Percentiles rank a stretch among this genome's conserved stretches.
phyloP scores from a whole-genome alignment of 2,329 filamentous ascomycete genomes.

The Xylariales sp. region DNA sequence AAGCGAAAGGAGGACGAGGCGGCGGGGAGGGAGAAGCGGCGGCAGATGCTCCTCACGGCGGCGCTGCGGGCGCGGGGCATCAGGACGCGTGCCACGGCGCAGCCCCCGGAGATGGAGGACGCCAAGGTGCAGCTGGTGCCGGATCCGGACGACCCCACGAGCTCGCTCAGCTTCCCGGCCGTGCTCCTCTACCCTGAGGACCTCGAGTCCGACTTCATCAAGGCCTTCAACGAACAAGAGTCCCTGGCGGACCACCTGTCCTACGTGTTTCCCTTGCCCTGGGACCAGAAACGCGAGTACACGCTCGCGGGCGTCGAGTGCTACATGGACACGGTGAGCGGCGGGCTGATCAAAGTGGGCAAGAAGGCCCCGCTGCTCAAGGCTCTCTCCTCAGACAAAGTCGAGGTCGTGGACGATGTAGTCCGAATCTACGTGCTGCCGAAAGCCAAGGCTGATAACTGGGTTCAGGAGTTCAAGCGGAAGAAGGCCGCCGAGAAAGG shows the following conservation, averaged over 20 bases:
- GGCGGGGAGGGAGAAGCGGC: conserved; percentile 47
- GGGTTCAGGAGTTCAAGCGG: conserved; percentile 81
- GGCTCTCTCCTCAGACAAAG: conserved; percentile 68
- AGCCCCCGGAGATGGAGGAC: conserved; percentile 85
- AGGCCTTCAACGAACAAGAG: conserved; percentile 76
- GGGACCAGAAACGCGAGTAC: conserved; percentile 72
- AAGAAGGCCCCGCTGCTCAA: conserved; percentile 77
- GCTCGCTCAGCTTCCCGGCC: conserved; percentile 69
- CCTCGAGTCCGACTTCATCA: conserved; percentile 85
- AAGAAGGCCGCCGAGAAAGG: conserved; percentile 54
- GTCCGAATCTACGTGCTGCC: conserved; percentile 82
- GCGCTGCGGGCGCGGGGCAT: conserved; percentile 70
- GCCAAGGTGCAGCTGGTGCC: conserved; percentile 65
- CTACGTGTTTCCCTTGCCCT: conserved; percentile 85
- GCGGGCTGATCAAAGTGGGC: conserved; percentile 84
- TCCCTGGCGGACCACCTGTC: conserved; percentile 70
- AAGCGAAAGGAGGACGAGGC: conserved; percentile 53
- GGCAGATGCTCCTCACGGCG: conserved; percentile 58
- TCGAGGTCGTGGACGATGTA: conserved; percentile 84
- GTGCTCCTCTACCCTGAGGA: conserved; percentile 82
- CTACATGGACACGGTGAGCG: conserved; percentile 78
- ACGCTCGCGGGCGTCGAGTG: conserved; percentile 66
- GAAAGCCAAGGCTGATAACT: conserved; percentile 61
- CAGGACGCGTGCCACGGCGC: conserved; percentile 57
- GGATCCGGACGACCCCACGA: conserved; percentile 69